Conservation (phyloP, 768 basidiomycete genomes). For the Lactarius psammicola region DNA sequence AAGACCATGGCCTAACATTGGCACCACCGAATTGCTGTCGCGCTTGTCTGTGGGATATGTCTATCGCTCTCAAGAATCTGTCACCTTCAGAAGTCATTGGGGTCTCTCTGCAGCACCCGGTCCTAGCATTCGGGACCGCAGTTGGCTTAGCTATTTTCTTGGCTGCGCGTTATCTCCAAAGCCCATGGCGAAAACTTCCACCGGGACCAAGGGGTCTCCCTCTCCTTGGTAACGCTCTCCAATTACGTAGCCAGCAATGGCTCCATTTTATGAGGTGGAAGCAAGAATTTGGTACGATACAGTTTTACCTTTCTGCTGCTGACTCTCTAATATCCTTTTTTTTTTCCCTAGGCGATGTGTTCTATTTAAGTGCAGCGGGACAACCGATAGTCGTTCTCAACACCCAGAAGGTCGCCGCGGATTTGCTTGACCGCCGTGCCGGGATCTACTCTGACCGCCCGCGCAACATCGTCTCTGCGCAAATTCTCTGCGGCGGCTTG, state of each 20-base stretch:
- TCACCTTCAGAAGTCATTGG: constrained; percentile 6
- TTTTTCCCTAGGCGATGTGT: constrained; percentile 26
- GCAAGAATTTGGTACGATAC: constrained; percentile 15
- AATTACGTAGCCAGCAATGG: constrained; percentile 25
- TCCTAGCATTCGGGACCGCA: background rate
- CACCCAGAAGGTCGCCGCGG: constrained; percentile 30
- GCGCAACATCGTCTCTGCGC: constrained; percentile 24
- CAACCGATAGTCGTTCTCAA: constrained; percentile 33
- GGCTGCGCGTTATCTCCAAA: constrained; percentile 19
- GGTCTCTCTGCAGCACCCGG: background rate
- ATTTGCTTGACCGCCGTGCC: constrained; percentile 30
- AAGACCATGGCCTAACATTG: background rate
- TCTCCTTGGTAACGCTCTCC: constrained; percentile 22
- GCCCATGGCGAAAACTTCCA: constrained; percentile 27
- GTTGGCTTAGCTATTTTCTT: constrained; percentile 3
- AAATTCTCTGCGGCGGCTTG: constrained; percentile 24
- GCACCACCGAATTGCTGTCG: background rate
- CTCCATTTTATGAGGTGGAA: constrained; percentile 25
- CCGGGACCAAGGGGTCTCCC: constrained; percentile 25
- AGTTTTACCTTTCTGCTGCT: too few species aligned
- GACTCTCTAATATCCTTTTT: background rate
- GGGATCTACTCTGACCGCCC: constrained; percentile 27
- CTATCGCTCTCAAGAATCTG: background rate
- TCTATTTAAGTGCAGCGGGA: constrained; percentile 27
- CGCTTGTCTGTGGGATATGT: background rate